Evolutionary conservation across 352 stramenopile species (phyloP).

Genomic region (Blastocystis hominis): DNA sequence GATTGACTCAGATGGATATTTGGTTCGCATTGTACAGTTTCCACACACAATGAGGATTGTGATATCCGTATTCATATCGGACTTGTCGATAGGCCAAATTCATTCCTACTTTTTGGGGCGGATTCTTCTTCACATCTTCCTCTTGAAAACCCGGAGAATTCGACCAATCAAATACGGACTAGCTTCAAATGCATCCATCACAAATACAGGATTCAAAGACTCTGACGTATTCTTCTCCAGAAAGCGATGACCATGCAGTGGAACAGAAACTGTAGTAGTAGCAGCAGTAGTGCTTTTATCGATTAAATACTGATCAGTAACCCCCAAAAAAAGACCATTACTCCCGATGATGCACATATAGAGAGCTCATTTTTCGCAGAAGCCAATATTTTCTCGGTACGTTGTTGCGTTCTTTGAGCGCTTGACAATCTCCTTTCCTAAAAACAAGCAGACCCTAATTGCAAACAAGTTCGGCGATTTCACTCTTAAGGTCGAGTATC

Average conservation of each 20-base stretch:
- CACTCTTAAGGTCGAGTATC: neutral
- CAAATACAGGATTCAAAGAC: neutral
- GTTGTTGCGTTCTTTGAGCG: neutral
- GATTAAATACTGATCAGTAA: neutral
- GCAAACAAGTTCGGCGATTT: neutral
- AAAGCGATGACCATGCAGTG: neutral
- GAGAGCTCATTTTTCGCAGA: slow-evolving; percentile 24
- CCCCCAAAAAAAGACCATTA: neutral
- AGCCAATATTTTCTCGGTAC: slow-evolving; percentile 17
- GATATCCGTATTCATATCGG: slow-evolving; percentile 27
- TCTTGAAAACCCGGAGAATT: neutral
- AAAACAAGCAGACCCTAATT: neutral
- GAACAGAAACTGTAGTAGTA: neutral
- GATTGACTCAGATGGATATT: slow-evolving; percentile 48
- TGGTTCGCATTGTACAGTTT: slow-evolving; percentile 31
- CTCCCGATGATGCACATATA: neutral
- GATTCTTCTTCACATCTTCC: slow-evolving; percentile 18
- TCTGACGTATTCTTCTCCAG: neutral
- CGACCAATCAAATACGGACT: neutral
- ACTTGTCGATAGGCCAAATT: neutral
- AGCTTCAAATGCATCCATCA: neutral
- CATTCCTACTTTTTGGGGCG: slow-evolving; percentile 1
- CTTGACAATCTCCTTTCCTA: neutral
- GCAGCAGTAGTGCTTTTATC: neutral
- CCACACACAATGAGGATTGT: slow-evolving; percentile 48